Evolutionary conservation across 75 land plant genomes (phyloP).

Genomic region (Pinus tabuliformis): DNA sequence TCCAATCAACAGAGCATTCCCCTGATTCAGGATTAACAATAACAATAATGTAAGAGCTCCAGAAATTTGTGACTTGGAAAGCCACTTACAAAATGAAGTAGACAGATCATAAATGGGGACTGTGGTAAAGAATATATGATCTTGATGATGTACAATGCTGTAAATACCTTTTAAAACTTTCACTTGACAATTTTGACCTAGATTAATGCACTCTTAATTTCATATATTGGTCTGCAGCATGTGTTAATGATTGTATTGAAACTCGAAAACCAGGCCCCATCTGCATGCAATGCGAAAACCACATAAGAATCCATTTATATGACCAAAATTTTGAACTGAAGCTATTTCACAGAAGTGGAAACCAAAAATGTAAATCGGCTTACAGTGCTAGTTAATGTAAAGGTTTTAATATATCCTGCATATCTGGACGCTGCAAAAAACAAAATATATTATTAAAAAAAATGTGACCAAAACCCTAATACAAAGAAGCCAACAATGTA

Average conservation of each 20-base stretch:
- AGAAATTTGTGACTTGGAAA: no score
- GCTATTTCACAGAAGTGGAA: not conserved
- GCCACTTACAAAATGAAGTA: no score
- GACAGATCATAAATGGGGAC: no score
- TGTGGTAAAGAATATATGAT: no score
- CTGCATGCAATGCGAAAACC: slow-evolving; percentile 31
- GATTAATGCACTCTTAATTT: slow-evolving; percentile 15
- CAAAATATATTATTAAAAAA: not conserved
- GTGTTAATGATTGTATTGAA: slow-evolving; percentile 72
- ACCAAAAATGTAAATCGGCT: slow-evolving; percentile 14
- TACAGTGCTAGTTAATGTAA: slow-evolving; percentile 82
- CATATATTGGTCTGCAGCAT: slow-evolving; percentile 69
- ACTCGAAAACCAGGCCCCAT: slow-evolving; percentile 86
- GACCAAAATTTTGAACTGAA: not conserved
- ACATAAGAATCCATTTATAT: not conserved
- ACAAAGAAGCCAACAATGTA: not conserved
- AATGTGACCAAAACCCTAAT: not conserved
- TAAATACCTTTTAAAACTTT: no score
- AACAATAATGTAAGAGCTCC: no score
- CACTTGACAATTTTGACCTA: no score
- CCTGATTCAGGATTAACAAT: no score
- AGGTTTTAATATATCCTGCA: slow-evolving; percentile 78
- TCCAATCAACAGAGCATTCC: no score
- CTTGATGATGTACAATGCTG: no score
- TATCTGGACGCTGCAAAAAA: slow-evolving; percentile 77